Evolutionary conservation across 202 grass and related monocot genomes (phyloP).

Genomic region (Bolboschoenoplectus hybrid): DNA sequence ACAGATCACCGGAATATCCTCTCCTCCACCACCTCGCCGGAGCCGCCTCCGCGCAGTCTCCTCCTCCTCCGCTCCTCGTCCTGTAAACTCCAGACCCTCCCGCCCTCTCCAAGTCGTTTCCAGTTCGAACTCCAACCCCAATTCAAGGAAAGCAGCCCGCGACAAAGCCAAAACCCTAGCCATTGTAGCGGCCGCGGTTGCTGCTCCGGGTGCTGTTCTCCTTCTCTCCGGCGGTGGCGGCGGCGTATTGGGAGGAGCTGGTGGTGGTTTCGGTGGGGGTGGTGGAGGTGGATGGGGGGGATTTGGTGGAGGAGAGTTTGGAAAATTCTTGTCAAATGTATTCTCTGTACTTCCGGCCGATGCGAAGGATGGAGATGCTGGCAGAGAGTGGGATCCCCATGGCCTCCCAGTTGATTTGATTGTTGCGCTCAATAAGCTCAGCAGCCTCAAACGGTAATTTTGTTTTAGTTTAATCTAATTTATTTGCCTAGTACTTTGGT

Average conservation of each 20-base stretch:
- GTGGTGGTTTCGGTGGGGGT: slow-evolving; percentile 52
- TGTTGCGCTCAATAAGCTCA: slow-evolving; percentile 80
- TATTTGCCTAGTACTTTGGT: not conserved
- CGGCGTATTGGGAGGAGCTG: slow-evolving; percentile 50
- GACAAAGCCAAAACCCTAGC: slow-evolving; percentile 42
- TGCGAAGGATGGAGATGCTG: slow-evolving; percentile 59
- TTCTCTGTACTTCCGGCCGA: slow-evolving; percentile 59
- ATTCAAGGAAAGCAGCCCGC: not conserved
- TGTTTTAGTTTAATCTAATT: not conserved
- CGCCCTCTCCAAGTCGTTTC: slow-evolving; percentile 28
- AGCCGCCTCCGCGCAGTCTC: slow-evolving; percentile 37
- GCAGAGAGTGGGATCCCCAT: slow-evolving; percentile 77
- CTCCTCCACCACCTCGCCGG: slow-evolving; percentile 37
- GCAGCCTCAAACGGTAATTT: slow-evolving; percentile 45
- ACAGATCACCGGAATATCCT: slow-evolving; percentile 40
- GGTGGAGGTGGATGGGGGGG: slow-evolving; percentile 48
- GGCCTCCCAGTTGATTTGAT: slow-evolving; percentile 73
- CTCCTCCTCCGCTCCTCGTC: slow-evolving; percentile 42
- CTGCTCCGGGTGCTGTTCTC: slow-evolving; percentile 51
- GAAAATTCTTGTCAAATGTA: slow-evolving; percentile 64
- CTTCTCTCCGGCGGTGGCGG: slow-evolving; percentile 59
- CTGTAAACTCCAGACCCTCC: slow-evolving; percentile 43
- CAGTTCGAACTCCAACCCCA: not conserved
- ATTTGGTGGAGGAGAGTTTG: slow-evolving; percentile 47
- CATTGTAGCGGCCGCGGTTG: slow-evolving; percentile 40